Base-by-base conservation (phyloP, 2,329 filamentous ascomycete genomes). In the Aspergillus unguis region DNA sequence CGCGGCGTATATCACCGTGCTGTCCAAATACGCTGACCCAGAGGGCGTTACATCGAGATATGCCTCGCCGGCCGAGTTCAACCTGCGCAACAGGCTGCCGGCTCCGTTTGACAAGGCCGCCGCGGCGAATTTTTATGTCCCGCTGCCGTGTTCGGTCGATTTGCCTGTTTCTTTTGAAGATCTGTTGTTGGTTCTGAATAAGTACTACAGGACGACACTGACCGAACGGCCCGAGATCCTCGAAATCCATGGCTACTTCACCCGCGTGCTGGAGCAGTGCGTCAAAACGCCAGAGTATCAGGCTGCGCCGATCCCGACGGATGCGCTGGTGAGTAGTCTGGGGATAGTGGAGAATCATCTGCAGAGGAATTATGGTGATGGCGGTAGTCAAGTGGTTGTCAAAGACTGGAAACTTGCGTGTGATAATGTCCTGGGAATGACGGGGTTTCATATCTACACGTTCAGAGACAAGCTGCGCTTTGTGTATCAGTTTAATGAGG, bases 401-500 rank as follows among this genome's bases (percentile, higher is more conserved):
- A 27, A 29, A 23, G 38, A 48, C 9, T 42, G 50, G n/a, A 53
- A 52, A 7, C 6, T 57, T 2, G 48, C 45, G 2, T 11, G 32
- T 6, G 55, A 55, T 6, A 11, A 50, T 10, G 33, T 54, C 4
- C 31, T 55, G 3, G 52, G 52, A 4, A 37, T 40, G 11, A 47
- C 29, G 11, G 28, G 32, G 49, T 37, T 50, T 23, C 37, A 42
- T 28, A 6, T 52, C 4, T 57, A 48, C 43, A 55, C 55, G 3
- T 57, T 57, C 42, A 29, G 42, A 2, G 43, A 50, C 25, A 44
- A 27, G 35, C 5, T 57, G 42, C 44, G 33, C n/a, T 3, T 57
- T 23, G 42, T 47, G 1, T 57, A 44, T 35, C 50, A 49, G 23
- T 57, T 52, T 31, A 57, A 57, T 31, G 52, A 54, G 29, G 52